Evolutionary conservation across 2,329 filamentous ascomycete genomes (phyloP).

Genomic region (Cercospora brassicicola): DNA sequence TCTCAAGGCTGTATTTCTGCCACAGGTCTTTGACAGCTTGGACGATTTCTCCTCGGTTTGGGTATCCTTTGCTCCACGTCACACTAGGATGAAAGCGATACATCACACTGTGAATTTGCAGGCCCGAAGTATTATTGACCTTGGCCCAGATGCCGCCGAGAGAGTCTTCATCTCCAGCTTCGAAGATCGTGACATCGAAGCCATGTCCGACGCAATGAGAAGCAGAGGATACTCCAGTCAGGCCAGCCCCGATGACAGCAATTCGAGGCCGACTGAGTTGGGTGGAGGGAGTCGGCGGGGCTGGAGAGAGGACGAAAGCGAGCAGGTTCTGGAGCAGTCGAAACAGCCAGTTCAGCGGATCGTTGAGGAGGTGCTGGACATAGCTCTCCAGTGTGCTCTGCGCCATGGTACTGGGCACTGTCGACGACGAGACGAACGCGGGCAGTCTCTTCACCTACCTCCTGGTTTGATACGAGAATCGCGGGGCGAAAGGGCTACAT

Average conservation of each 20-base stretch:
- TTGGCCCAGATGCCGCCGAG: constrained; percentile 47
- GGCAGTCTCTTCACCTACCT: neutral
- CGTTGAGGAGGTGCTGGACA: constrained; percentile 38
- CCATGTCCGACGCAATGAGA: constrained; percentile 83
- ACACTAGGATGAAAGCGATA: constrained; percentile 84
- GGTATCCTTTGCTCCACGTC: constrained; percentile 73
- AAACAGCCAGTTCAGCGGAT: constrained; percentile 61
- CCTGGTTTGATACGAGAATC: neutral
- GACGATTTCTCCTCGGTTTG: constrained; percentile 72
- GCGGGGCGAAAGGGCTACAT: neutral
- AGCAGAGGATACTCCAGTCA: constrained; percentile 76
- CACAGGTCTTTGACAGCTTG: constrained; percentile 70
- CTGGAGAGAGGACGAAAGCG: constrained; percentile 66
- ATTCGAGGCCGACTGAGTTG: constrained; percentile 61
- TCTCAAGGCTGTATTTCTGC: constrained; percentile 70
- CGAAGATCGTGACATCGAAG: constrained; percentile 78
- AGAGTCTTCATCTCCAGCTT: constrained; percentile 64
- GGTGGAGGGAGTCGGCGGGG: constrained; percentile 62
- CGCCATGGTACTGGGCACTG: constrained; percentile 18
- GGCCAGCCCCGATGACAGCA: constrained; percentile 50
- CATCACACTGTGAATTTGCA: constrained; percentile 85
- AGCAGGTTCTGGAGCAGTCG: constrained; percentile 65
- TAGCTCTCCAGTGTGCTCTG: constrained; percentile 10
- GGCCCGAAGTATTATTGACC: constrained; percentile 74
- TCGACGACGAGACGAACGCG: neutral